Conservation (phyloP, 306 rosid species). For the Lupinus albus region DNA sequence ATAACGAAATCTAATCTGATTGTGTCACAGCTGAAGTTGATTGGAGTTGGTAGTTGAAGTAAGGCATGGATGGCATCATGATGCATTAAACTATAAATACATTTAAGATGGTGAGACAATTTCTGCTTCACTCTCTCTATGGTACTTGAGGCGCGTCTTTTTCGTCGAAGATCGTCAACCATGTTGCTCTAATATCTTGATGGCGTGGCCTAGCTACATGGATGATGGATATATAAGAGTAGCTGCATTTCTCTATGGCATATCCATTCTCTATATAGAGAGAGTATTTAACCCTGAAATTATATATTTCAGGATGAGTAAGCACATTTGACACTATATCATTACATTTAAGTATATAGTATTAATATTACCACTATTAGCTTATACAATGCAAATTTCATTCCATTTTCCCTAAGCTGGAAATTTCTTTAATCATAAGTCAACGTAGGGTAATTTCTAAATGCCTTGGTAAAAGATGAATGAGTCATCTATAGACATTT, state of each 20-base stretch:
- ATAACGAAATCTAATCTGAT: too few relatives aligned
- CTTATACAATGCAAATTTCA: background rate
- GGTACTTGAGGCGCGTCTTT: constrained; percentile 31
- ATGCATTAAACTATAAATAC: constrained; percentile 4
- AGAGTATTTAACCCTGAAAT: constrained; percentile 38
- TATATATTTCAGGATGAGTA: constrained; percentile 40
- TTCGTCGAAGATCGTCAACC: constrained; percentile 27
- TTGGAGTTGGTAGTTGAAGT: constrained; percentile 65
- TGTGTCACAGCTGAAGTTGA: constrained; percentile 55
- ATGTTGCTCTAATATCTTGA: constrained; percentile 36
- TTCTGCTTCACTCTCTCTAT: constrained; percentile 12
- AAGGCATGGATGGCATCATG: background rate
- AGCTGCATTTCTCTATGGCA: constrained; percentile 36
- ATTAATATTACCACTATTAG: background rate
- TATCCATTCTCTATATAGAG: constrained; percentile 5
- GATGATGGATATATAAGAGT: constrained; percentile 41
- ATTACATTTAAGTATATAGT: constrained; percentile 16
- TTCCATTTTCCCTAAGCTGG: background rate
- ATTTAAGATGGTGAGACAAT: constrained; percentile 25
- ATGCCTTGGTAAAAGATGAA: too few relatives aligned
- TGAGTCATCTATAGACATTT: too few relatives aligned
- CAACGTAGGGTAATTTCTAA: too few relatives aligned
- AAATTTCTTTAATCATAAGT: background rate
- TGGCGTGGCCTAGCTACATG: constrained; percentile 33
- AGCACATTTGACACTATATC: constrained; percentile 14